These are phyloP conservation scores for Clonostachys solani DNA, from an alignment of 2,329 filamentous ascomycete genomes.

Conservation along the genomic window DNA sequence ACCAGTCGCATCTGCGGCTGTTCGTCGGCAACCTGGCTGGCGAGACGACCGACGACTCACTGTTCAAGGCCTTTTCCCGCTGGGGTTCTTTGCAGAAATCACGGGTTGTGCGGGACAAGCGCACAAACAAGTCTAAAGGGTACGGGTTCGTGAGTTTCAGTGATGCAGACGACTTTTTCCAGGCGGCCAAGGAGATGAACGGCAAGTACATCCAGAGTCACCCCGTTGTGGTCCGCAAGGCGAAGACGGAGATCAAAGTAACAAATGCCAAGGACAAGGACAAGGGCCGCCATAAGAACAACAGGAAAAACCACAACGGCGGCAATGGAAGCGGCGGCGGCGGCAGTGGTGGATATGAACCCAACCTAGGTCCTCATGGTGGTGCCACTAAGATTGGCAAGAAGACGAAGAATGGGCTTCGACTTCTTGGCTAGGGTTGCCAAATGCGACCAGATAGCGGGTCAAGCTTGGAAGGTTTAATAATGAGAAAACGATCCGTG, in stretches of 20 bases:
- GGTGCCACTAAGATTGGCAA: constrained; percentile 59
- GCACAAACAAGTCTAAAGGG: constrained; percentile 92
- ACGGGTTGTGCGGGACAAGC: constrained; percentile 90
- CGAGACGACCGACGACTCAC: constrained; percentile 93
- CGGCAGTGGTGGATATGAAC: constrained; percentile 37
- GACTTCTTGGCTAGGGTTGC: constrained; percentile 46
- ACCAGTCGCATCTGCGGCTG: constrained; percentile 87
- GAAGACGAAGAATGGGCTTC: constrained; percentile 64
- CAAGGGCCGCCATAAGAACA: constrained; percentile 26
- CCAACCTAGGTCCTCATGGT: constrained; percentile 35
- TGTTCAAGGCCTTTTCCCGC: constrained; percentile 87
- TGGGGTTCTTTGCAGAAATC: constrained; percentile 90
- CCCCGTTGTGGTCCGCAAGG: constrained; percentile 81
- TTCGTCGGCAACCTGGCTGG: constrained; percentile 97
- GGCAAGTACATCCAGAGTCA: constrained; percentile 99
- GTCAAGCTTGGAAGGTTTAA: no score
- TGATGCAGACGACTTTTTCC: constrained; percentile 94
- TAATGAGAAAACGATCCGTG: no score
- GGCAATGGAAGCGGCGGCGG: constrained; percentile 20
- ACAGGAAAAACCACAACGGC: constrained; percentile 28
- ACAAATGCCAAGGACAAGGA: constrained; percentile 61
- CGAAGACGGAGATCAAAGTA: constrained; percentile 86
- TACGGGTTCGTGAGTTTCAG: constrained; percentile 96
- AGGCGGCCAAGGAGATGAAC: constrained; percentile 96
- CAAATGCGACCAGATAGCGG: no score